Evolutionary conservation across 805 yeast species (phyloP).

Genomic region (Yamadazyma paraphyllophila): DNA sequence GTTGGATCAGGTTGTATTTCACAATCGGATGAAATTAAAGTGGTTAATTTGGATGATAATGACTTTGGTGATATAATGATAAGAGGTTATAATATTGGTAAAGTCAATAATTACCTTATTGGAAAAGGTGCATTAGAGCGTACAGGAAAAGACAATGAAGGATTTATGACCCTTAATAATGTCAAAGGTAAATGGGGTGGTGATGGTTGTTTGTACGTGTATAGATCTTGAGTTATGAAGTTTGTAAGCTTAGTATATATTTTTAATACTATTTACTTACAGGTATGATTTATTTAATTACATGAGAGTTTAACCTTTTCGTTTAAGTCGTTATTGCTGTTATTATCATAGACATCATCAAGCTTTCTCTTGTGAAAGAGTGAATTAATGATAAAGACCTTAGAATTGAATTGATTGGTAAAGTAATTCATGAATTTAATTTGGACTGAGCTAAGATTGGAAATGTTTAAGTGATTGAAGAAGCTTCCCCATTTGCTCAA

Average conservation of each 20-base stretch:
- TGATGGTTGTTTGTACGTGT: conserved; percentile 69
- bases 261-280: neutral
- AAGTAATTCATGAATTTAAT: conserved; percentile 29
- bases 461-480: conserved; percentile 22
- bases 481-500: conserved; percentile 29
- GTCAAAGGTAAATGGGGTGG: conserved; percentile 60
- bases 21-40: conserved; percentile 59
- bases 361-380: conserved; percentile 14
- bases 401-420: conserved; percentile 28
- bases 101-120: conserved; percentile 23
- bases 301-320: conserved; percentile 12
- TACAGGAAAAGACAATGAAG: conserved; percentile 22
- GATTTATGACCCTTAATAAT: conserved; percentile 44
- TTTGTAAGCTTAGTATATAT: neutral
- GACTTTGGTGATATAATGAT: conserved; percentile 51
- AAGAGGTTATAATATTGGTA: conserved; percentile 69
- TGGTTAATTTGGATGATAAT: conserved; percentile 35
- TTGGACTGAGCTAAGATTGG: conserved; percentile 21
- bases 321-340: conserved; percentile 4
- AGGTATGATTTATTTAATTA: conserved; percentile 4
- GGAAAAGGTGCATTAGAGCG: conserved; percentile 14
- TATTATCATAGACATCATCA: conserved; percentile 7
- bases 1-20: conserved; percentile 55
- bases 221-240: conserved; percentile 2
- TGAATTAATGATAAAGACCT: conserved; percentile 22